A percentile compares a stretch with the other conserved stretches of the same genome.
Evolutionary conservation across 2,329 filamentous ascomycete genomes (phyloP).

Genomic region (Teratosphaeria gauchensis): DNA sequence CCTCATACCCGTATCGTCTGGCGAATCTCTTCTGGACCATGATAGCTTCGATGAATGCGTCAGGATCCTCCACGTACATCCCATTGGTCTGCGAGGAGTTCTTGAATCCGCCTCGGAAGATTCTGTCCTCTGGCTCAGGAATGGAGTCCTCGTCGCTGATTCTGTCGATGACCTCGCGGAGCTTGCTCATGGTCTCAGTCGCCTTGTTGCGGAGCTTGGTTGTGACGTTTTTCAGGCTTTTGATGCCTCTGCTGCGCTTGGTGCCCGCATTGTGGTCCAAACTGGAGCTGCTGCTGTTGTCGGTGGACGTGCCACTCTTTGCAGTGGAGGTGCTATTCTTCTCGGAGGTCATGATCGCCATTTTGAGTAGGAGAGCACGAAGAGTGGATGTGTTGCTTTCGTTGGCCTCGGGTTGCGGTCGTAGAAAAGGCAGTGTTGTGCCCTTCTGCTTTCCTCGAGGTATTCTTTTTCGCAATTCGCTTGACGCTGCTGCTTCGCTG

Average conservation of each 20-base stretch:
- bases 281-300: not conserved
- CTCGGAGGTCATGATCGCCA: not conserved
- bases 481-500: not conserved
- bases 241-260: not conserved
- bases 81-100: not conserved
- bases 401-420: not conserved
- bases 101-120: not conserved
- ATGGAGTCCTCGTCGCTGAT: not conserved
- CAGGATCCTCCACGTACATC: not conserved
- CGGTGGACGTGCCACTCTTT: not conserved
- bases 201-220: not conserved
- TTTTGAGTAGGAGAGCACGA: not conserved
- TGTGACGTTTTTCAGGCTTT: not conserved
- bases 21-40: not conserved
- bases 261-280: not conserved
- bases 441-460: not conserved
- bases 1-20: not conserved
- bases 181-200: not conserved
- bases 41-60: not conserved
- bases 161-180: not conserved
- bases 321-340: not conserved
- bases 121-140: not conserved
- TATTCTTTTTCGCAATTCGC: not conserved
- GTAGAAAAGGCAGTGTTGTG: not conserved
- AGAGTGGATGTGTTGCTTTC: not conserved